Evolutionary conservation across 257 asterid species (phyloP), one percentile per base, ranked within the genome.

Genomic region (Gentiana macrophylla): DNA sequence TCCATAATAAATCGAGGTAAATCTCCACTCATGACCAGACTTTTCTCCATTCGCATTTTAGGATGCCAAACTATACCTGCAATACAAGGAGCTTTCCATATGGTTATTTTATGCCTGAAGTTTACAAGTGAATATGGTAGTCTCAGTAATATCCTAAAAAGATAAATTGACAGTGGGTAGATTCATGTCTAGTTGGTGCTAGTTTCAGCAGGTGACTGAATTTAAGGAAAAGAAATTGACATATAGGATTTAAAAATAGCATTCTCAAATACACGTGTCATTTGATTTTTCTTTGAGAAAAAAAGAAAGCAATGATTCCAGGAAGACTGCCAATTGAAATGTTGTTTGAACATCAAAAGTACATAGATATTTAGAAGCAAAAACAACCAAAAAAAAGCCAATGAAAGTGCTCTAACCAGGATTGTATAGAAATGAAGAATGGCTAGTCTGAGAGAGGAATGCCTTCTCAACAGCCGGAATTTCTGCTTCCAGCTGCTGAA

Each of bases 1-100:
- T 92, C 97, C 99, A 81, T 92, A 46, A 92, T 63, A 74, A 92
- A 83, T 52, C 95, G 84, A 75, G 99, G 99, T 60, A 92, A 65
- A 77, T 85, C 90, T 64, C 94, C 94, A 61, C 62, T 76, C 6
- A 93, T 80, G 57, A 92, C 79, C 64, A 83, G 72, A 72, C 76
- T 88, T 76, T 85, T 83, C 61, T 76, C 73, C 63, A 70, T 63
- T 51, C 63, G 82, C 69, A 75, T 47, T 71, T 75, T 88, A 66
- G 91, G 78, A 81, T 77, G 99, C 94, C 97, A 92, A n/a, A n/a
- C 90, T 69, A 76, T 73, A 62, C 97, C 99, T 92, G 87, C 51
- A 70, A 46, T n/a, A 53, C 34, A 67, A 35, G 45, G 7, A 37
- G 33, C 51, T 3, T 38, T 15, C 56, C 15, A 46, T 54, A 15